Evolutionary conservation across 306 rosid species (phyloP), one percentile per base, ranked within the genome.

Genomic region (Lathyrus sativus): DNA sequence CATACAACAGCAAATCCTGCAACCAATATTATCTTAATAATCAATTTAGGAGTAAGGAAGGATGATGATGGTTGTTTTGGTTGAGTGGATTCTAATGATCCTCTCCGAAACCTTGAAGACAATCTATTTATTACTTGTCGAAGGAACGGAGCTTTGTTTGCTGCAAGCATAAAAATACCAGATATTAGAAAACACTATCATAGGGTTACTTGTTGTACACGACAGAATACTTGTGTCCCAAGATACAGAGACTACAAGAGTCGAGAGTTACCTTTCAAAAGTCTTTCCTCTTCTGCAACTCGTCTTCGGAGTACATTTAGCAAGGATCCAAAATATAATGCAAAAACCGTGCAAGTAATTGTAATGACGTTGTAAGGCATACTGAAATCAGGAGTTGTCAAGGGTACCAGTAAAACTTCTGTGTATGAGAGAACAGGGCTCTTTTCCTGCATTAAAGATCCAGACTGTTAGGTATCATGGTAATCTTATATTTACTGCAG

Each of bases 331-430:
- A 93, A 93, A 74, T 88, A 86, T 79, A 93, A 78, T 2, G 99
- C 99, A 62, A 86, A 91, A 39, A 88, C 84, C 0, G 95, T 93
- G 87, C 96, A 93, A 5, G 97, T 88, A 68, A 93, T 90, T 68
- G 99, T 88, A 81, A 93, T 90, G 68, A 90, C 97, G 66, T 93
- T 88, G 84, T 90, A 90, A 58, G 97, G 97, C 99, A 93, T 90
- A 71, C 99, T 93, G 80, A 90, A 93, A 84, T 93, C 97, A 2
- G 97, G 99, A 64, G 97, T 90, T 29, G 99, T 90, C 81, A 93
- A 74, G 35, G 99, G 96, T 70, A 93, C 95, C 2, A 90, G 97
- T 65, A 90, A 77, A 51, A 85, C 96, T 88, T 93, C 96, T 9
- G 96, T 86, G 76, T 93, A 93, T 3, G 88, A 86, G 66, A 82